Evolutionary conservation across 345 rosid species (phyloP), one percentile per base, ranked within the genome.

Genomic region (Citrus inodora): DNA sequence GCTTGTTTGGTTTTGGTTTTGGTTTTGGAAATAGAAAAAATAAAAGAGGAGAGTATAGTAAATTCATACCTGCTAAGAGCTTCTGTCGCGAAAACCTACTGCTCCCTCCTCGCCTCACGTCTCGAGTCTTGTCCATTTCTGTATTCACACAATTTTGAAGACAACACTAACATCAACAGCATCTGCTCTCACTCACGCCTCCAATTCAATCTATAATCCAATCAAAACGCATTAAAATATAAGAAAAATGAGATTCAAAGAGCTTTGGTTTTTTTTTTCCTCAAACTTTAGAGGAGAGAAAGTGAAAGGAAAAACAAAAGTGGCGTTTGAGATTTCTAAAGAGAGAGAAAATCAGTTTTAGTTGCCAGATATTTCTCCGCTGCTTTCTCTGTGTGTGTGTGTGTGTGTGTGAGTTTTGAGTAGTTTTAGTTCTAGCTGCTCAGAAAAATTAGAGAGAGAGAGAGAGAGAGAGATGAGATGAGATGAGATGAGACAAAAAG

Each of bases 51-150:
- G 48, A 65, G 42, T 53, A 0, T 58, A 59, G 71, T 82, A 70
- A 82, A 86, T 81, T 82, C 80, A 88, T 87, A 88, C 90, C 91
- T 48, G 85, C 88, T 72, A 75, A 40, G 76, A 79, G 80, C 80
- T 82, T 82, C 77, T 78, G 87, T 78, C 87, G 86, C 48, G 89
- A 80, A 73, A 87, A 80, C 87, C 90, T 89, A 85, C 84, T 84
- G 75, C 84, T 80, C 86, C 87, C 82, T 87, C 87, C 90, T 71
- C 83, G 91, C 87, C 85, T 88, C 90, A 81, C 76, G 87, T 90
- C 92, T 73, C 84, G 81, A 81, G 81, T 78, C 85, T 81, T 91
- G 89, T 92, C 92, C 90, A 88, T 92, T 79, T 86, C 88, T 76
- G 64, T 67, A 81, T 78, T 73, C 71, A 75, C 71, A 75, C 55